phyloP scores from a whole-genome alignment of 2,329 filamentous ascomycete species.

The Trichoderma pleuroti region DNA sequence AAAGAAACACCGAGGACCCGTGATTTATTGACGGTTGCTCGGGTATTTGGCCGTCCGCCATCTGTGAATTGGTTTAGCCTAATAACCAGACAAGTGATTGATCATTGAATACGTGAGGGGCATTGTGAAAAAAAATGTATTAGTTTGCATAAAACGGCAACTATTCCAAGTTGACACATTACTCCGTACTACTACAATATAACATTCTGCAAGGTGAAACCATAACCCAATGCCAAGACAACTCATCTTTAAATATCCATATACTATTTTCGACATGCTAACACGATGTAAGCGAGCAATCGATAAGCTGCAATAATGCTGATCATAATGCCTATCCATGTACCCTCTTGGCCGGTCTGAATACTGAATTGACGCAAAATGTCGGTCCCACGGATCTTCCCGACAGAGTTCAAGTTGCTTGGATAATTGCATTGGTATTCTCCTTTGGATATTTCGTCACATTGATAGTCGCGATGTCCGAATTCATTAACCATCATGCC shows the following conservation, averaged over 20 bases:
- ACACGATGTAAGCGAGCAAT: conserved; percentile 11
- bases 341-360: conserved; percentile 64
- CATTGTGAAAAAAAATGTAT: background rate
- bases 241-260: background rate
- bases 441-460: conserved; percentile 38
- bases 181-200: background rate
- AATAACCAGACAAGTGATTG: background rate
- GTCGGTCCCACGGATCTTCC: conserved; percentile 63
- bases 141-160: background rate
- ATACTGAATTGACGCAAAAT: conserved; percentile 71
- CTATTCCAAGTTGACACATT: background rate
- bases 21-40: background rate
- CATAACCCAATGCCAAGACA: background rate
- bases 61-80: background rate
- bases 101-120: background rate
- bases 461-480: background rate
- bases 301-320: conserved; percentile 63
- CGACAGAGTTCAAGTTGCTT: conserved; percentile 48
- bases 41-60: background rate
- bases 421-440: conserved; percentile 69
- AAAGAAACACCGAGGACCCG: background rate
- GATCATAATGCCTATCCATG: conserved; percentile 74
- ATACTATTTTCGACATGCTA: background rate
- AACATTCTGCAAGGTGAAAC: background rate
- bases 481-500: conserved; percentile 96